Base-by-base conservation (phyloP, 352 stramenopile species). In the Peronospora farinosa region DNA sequence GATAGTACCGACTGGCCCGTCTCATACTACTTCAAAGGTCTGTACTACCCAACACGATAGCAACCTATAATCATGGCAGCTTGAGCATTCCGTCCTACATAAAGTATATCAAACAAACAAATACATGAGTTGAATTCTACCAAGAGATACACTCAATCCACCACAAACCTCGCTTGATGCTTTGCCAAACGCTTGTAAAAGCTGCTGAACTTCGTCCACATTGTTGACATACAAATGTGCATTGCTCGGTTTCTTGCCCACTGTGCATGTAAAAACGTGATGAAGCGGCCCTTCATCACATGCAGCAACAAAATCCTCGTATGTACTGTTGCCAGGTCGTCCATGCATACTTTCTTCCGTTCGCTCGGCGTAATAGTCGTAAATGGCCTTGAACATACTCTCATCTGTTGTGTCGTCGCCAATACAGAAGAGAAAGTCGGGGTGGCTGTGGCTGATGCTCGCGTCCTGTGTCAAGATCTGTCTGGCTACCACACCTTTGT, bases 341-440 rank as follows among this genome's bases (percentile, higher is more conserved):
- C 75, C 80, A 39, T 92, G 78, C 30, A 89, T 65, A 46, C 69
- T 92, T 53, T 92, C 80, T 32, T 95, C 84, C 9, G 78, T 89
- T 3, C 81, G 73, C 59, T 95, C 77, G 1, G 83, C 82, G 50
- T 95, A 94, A 70, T 92, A 95, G 54, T 93, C 83, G 67, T 95
- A 95, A 59, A 96, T 88, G 40, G 78, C 65, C 52, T 88, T 89
- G 72, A 98, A 98, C 96, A 98, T 98, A 58, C 95, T 97, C 68
- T 98, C 96, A 60, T 98, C 96, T 5, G 90, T 96, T 40, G 93
- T 95, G 61, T 98, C 95, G 67, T 98, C 96, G 38, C 96, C 96
- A 54, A 98, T 96, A 50, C 92, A 98, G 15, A 98, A 86, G 19
- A 98, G 57, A 71, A 98, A 98, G 67, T 98, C 95, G 7, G 96